These are phyloP conservation scores for Hericium alpestre DNA, from an alignment of 768 basidiomycete genomes.

Conservation along the genomic window DNA sequence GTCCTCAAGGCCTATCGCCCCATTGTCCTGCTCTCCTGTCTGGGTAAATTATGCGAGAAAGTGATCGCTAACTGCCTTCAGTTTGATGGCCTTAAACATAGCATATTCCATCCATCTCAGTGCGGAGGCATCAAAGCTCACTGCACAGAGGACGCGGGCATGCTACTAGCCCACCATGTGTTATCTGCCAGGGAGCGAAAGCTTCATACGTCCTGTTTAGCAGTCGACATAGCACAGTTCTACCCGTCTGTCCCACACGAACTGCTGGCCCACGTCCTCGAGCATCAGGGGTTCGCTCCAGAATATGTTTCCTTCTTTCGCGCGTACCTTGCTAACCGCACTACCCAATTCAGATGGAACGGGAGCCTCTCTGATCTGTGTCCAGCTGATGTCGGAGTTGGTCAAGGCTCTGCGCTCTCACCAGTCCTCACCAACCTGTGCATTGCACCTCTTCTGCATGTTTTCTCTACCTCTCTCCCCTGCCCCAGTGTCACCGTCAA, in stretches of 20 bases:
- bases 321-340: slow-evolving; percentile 4
- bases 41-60: slow-evolving; percentile 17
- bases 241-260: slow-evolving; percentile 14
- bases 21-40: slow-evolving; percentile 16
- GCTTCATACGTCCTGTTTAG: slow-evolving; percentile 7
- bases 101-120: slow-evolving; percentile 12
- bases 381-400: slow-evolving; percentile 2
- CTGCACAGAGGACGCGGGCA: slow-evolving; percentile 12
- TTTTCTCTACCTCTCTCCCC: background rate
- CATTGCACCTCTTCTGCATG: background rate
- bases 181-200: no score
- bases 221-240: slow-evolving; percentile 13
- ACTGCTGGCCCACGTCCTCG: slow-evolving; percentile 1
- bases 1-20: slow-evolving; percentile 17
- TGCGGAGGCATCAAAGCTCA: slow-evolving; percentile 14
- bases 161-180: slow-evolving; percentile 5
- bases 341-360: slow-evolving; percentile 7
- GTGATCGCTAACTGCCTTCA: slow-evolving; percentile 11
- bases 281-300: slow-evolving; percentile 5
- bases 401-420: slow-evolving; percentile 4
- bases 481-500: background rate
- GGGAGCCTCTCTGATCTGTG: background rate
- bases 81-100: slow-evolving; percentile 9
- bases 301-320: slow-evolving; percentile 3
- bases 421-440: background rate